A percentile compares a stretch with the other conserved stretches of the same genome.
Evolutionary conservation across 441 rosid genomes (phyloP).

Genomic region (Adansonia gregorii): DNA sequence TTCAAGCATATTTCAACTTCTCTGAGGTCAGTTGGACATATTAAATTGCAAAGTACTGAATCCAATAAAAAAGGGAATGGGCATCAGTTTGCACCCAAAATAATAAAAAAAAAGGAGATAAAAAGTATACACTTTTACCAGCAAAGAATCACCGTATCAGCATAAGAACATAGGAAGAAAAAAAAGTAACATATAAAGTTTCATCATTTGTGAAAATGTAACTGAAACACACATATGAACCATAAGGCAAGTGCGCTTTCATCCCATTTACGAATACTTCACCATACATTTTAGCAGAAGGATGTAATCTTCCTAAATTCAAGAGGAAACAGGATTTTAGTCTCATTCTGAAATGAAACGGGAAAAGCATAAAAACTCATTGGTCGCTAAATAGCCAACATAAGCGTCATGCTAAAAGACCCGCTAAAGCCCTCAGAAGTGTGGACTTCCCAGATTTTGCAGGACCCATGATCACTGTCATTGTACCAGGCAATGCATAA

Average conservation of each 20-base stretch:
- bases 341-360: conserved; percentile 2
- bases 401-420: conserved; percentile 39
- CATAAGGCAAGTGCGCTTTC: conserved; percentile 75
- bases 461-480: conserved; percentile 99
- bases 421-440: conserved; percentile 89
- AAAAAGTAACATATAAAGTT: conserved; percentile 19
- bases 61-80: background rate
- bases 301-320: conserved; percentile 78
- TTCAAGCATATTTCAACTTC: conserved; percentile 6
- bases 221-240: conserved; percentile 81
- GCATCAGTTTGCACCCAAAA: background rate
- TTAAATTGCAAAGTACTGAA: background rate
- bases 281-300: conserved; percentile 77
- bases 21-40: background rate
- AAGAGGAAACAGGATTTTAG: conserved; percentile 34
- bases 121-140: background rate
- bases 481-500: conserved; percentile 93
- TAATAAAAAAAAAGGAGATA: background rate
- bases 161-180: background rate
- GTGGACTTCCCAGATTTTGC: conserved; percentile 98
- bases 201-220: background rate
- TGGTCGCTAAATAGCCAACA: background rate
- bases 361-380: background rate
- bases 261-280: conserved; percentile 88
- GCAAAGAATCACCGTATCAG: background rate